Evolutionary conservation across 345 rosid genomes (phyloP).

Genomic region (Geranium rotundifolium): DNA sequence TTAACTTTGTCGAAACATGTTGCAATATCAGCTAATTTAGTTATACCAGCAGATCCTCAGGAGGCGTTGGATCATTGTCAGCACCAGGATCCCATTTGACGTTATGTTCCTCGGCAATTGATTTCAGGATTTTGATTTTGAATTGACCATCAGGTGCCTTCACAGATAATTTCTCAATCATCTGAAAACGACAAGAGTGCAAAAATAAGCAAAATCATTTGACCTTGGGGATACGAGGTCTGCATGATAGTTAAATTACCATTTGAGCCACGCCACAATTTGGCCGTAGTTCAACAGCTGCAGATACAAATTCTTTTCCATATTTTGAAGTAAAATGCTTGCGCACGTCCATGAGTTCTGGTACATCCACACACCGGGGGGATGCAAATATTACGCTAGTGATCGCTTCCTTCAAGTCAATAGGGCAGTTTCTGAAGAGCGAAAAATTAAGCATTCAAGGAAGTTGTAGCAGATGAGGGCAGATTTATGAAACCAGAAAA

Average conservation of each 20-base stretch:
- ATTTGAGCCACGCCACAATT: slow-evolving; percentile 76
- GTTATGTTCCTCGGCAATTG: slow-evolving; percentile 73
- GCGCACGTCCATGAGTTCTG: slow-evolving; percentile 58
- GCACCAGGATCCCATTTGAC: slow-evolving; percentile 64
- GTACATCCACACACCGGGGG: slow-evolving; percentile 66
- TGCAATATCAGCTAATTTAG: neutral
- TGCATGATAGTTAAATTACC: slow-evolving; percentile 28
- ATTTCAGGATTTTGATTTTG: slow-evolving; percentile 55
- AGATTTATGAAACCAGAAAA: neutral
- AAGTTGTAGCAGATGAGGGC: neutral
- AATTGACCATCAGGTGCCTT: slow-evolving; percentile 78
- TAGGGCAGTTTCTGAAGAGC: slow-evolving; percentile 61
- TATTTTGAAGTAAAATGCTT: slow-evolving; percentile 72
- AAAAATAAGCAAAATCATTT: neutral
- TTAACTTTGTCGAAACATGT: neutral
- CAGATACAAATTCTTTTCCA: slow-evolving; percentile 74
- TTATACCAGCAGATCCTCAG: slow-evolving; percentile 48
- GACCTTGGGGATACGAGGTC: neutral
- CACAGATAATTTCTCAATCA: slow-evolving; percentile 74
- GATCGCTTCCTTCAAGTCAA: slow-evolving; percentile 86
- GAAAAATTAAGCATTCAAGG: neutral
- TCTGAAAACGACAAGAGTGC: slow-evolving; percentile 17
- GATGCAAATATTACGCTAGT: slow-evolving; percentile 67
- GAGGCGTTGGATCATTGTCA: slow-evolving; percentile 37
- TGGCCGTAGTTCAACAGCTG: slow-evolving; percentile 66